Conservation (phyloP, 768 basidiomycete genomes). For the Phanerodontia chrysosporium region DNA sequence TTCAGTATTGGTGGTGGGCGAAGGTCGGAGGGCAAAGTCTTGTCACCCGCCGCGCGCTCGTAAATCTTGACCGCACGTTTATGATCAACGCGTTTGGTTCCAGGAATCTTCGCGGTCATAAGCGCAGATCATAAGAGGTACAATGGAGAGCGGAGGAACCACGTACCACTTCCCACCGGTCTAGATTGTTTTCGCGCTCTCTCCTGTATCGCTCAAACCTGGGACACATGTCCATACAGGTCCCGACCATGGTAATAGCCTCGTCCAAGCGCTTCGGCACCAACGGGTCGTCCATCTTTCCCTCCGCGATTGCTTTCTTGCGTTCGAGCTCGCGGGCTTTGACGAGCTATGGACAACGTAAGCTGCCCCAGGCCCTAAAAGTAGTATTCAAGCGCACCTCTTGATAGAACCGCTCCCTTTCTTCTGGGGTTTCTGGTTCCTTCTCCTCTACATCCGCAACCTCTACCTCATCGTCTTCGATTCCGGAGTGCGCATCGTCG, state of each 20-base stretch:
- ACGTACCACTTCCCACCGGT: constrained; percentile 81
- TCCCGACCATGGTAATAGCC: constrained; percentile 90
- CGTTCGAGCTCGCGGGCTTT: constrained; percentile 70
- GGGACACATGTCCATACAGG: constrained; percentile 93
- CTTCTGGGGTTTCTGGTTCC: constrained; percentile 54
- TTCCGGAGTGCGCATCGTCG: constrained; percentile 29
- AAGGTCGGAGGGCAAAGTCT: constrained; percentile 86
- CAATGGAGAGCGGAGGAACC: neutral
- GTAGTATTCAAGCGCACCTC: constrained; percentile 45
- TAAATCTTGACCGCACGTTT: constrained; percentile 90
- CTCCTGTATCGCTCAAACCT: constrained; percentile 89
- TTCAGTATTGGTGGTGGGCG: constrained; percentile 83
- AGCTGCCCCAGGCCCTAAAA: constrained; percentile 15
- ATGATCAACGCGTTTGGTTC: constrained; percentile 84
- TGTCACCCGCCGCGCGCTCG: constrained; percentile 91
- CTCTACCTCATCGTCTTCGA: constrained; percentile 21
- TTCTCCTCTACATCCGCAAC: constrained; percentile 37
- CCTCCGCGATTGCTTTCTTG: constrained; percentile 71
- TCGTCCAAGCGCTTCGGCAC: constrained; percentile 79
- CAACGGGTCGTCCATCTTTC: constrained; percentile 84
- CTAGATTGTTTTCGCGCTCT: constrained; percentile 84
- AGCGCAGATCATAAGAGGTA: constrained; percentile 21
- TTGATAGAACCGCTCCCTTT: constrained; percentile 66
- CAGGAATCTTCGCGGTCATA: constrained; percentile 58
- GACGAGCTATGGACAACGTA: constrained; percentile 41